phyloP scores from a whole-genome alignment of 1,139 yeast species.

The Sugiyamaella paludigena region DNA sequence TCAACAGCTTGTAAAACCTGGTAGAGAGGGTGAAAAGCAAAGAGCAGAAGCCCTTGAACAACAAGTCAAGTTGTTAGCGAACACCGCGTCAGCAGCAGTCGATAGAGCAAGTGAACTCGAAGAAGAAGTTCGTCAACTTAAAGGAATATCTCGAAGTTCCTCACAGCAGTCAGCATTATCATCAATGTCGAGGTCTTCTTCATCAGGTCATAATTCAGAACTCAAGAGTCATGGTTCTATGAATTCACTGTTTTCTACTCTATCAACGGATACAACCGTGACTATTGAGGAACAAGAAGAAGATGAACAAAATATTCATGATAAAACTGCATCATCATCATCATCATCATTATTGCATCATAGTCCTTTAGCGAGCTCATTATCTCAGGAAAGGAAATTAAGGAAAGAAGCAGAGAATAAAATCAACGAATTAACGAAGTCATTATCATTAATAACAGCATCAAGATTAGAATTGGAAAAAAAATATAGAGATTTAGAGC shows the following conservation, averaged over 20 bases:
- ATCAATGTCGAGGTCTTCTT: constrained; percentile 7
- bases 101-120: constrained; percentile 36
- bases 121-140: constrained; percentile 24
- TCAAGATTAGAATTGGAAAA: constrained; percentile 52
- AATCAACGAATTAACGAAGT: constrained; percentile 5
- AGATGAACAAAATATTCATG: not conserved
- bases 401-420: constrained; percentile 13
- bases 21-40: constrained; percentile 30
- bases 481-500: constrained; percentile 50
- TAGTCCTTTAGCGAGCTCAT: not conserved
- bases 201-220: constrained; percentile 1
- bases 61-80: constrained; percentile 33
- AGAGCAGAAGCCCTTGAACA: constrained; percentile 35
- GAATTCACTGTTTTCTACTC: constrained; percentile 16
- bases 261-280: constrained; percentile 2
- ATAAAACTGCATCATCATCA: too few species aligned
- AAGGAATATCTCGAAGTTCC: constrained; percentile 8
- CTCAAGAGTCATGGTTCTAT: constrained; percentile 14
- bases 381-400: constrained; percentile 10
- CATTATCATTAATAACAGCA: not conserved
- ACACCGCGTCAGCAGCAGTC: constrained; percentile 37
- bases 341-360: too few species aligned
- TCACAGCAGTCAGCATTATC: constrained; percentile 10
- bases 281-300: not conserved
- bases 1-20: constrained; percentile 25